A percentile compares a stretch with the other conserved stretches of the same genome.
phyloP scores from a whole-genome alignment of 495 filamentous ascomycete genomes.

The Margaritispora aquatica region DNA sequence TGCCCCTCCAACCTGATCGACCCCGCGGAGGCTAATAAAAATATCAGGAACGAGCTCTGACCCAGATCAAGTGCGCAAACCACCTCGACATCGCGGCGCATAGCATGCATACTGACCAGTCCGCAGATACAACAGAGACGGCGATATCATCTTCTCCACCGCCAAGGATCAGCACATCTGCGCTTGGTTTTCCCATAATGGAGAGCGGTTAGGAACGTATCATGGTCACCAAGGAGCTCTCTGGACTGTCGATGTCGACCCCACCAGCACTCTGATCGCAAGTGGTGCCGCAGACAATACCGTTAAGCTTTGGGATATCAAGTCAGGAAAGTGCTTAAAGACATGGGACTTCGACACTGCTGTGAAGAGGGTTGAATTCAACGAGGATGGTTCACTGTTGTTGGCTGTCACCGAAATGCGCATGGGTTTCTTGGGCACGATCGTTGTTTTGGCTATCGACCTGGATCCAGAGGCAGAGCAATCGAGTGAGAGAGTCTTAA shows the following conservation, averaged over 20 bases:
- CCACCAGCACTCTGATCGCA: slow-evolving; percentile 86
- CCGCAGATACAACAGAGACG: slow-evolving; percentile 81
- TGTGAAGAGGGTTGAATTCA: slow-evolving; percentile 95
- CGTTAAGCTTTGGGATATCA: slow-evolving; percentile 93
- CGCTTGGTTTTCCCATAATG: slow-evolving; percentile 90
- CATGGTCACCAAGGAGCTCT: slow-evolving; percentile 94
- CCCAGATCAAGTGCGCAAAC: slow-evolving; percentile 80
- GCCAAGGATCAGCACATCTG: slow-evolving; percentile 97
- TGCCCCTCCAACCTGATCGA: slow-evolving; percentile 2
- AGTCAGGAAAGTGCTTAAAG: slow-evolving; percentile 88
- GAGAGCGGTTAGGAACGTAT: slow-evolving; percentile 93
- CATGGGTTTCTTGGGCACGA: slow-evolving; percentile 88
- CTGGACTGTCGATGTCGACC: slow-evolving; percentile 98
- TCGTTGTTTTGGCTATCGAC: slow-evolving; percentile 82
- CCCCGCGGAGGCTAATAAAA: slow-evolving; percentile 22
- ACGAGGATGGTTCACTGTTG: slow-evolving; percentile 79
- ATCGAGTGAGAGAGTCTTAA: slow-evolving; percentile 69
- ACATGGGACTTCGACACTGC: slow-evolving; percentile 94
- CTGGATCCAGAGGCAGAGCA: slow-evolving; percentile 77
- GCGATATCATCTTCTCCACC: slow-evolving; percentile 95
- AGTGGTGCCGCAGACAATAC: slow-evolving; percentile 97
- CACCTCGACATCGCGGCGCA: background rate
- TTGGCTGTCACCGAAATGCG: slow-evolving; percentile 96
- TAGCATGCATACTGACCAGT: slow-evolving; percentile 13
- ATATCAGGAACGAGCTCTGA: slow-evolving; percentile 82